Conservation (phyloP, 2,329 filamentous ascomycete species). For the Rhinocladiella mackenziei region DNA sequence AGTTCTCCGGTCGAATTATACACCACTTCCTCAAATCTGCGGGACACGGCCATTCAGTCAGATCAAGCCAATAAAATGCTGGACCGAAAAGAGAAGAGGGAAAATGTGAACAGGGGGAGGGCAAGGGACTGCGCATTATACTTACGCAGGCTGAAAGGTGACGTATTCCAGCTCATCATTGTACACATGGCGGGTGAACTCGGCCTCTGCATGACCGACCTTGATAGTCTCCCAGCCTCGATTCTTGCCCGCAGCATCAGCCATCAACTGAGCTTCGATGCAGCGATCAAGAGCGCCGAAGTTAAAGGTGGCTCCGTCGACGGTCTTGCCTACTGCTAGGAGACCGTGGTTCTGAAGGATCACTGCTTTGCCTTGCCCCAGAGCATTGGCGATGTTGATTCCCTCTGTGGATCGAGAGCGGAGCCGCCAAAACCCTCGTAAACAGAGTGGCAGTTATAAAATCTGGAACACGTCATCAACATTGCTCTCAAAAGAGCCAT, state of each 20-base stretch:
- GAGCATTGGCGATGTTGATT: conserved; percentile 45
- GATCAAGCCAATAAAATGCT: no score
- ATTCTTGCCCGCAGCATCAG: conserved; percentile 31
- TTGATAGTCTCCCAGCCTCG: background rate
- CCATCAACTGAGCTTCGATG: conserved; percentile 51
- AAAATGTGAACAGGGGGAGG: no score
- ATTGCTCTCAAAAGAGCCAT: background rate
- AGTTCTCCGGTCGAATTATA: no score
- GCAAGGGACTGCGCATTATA: no score
- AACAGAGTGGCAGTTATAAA: conserved; percentile 48
- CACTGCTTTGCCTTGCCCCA: conserved; percentile 43
- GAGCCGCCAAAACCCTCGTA: conserved; percentile 53
- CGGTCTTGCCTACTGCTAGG: conserved; percentile 44
- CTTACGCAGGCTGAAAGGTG: no score
- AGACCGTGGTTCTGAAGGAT: conserved; percentile 51
- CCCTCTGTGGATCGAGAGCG: conserved; percentile 51
- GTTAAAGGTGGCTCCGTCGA: conserved; percentile 53
- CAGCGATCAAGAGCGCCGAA: conserved; percentile 53
- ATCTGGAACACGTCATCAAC: conserved; percentile 35
- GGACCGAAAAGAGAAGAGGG: no score
- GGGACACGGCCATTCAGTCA: no score
- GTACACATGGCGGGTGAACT: conserved; percentile 5
- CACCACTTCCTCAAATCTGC: no score
- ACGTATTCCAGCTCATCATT: no score
- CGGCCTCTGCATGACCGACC: conserved; percentile 9